Evolutionary conservation across 371 early-diverging fungal species (phyloP).

Genomic region (Lichtheimia ornata): DNA sequence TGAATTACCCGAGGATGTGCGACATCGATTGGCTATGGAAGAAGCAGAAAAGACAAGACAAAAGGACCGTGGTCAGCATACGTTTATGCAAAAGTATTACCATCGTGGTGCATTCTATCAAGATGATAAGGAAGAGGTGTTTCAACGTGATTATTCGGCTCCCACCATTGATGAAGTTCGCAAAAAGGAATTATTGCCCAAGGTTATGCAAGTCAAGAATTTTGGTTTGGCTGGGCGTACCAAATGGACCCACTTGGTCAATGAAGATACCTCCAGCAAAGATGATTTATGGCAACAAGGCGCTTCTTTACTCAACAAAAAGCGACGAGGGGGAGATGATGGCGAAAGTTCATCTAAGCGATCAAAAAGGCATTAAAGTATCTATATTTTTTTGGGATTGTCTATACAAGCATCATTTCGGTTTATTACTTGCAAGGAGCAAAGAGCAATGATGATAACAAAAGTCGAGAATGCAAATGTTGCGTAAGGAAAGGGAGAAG

Average conservation of each 20-base stretch:
- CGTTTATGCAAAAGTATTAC: slow-evolving; percentile 83
- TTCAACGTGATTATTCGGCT: slow-evolving; percentile 70
- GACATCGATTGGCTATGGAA: slow-evolving; percentile 69
- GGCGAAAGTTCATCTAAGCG: neutral
- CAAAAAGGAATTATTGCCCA: slow-evolving; percentile 71
- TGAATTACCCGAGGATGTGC: slow-evolving; percentile 81
- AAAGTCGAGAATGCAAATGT: too few species aligned
- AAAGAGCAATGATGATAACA: too few species aligned
- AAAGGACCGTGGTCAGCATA: slow-evolving; percentile 50
- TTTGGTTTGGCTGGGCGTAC: slow-evolving; percentile 87
- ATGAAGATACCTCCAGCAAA: slow-evolving; percentile 75
- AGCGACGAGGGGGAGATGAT: neutral
- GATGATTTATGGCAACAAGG: slow-evolving; percentile 40
- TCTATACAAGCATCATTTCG: too few species aligned
- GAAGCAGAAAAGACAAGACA: slow-evolving; percentile 52
- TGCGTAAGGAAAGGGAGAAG: too few species aligned
- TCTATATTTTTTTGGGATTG: neutral
- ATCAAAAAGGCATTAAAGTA: neutral
- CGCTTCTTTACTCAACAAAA: neutral
- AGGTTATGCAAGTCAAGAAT: slow-evolving; percentile 89
- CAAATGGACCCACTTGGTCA: slow-evolving; percentile 85
- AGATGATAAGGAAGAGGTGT: slow-evolving; percentile 61
- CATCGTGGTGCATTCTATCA: slow-evolving; percentile 88
- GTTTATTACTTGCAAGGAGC: too few species aligned
- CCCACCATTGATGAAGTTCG: slow-evolving; percentile 80